Conservation (phyloP, 495 filamentous ascomycete species). For the Daldinia concentrica region DNA sequence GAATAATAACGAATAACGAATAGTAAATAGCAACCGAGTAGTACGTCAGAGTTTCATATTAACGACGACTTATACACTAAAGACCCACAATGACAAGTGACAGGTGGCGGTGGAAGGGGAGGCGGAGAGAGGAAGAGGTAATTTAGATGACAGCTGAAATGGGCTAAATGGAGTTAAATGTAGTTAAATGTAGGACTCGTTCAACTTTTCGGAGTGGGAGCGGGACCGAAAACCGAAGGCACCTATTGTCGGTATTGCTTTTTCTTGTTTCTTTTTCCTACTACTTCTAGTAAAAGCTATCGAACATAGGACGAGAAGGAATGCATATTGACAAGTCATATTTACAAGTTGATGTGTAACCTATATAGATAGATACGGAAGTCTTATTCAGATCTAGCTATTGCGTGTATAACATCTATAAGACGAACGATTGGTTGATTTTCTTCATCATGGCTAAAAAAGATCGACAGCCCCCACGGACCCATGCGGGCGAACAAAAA, state of each 20-base stretch:
- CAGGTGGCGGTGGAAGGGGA: not conserved
- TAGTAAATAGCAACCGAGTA: not conserved
- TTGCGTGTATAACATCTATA: slow-evolving; percentile 17
- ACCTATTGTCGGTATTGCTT: not conserved
- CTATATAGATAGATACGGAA: slow-evolving; percentile 33
- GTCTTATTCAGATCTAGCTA: slow-evolving; percentile 39
- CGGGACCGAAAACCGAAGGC: slow-evolving; percentile 1
- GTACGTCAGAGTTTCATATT: slow-evolving; percentile 28
- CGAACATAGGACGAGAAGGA: slow-evolving; percentile 34
- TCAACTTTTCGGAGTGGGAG: not conserved
- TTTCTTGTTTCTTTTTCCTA: too few relatives aligned
- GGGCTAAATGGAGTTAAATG: not conserved
- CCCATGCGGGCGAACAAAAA: not conserved
- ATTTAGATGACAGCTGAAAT: slow-evolving; percentile 4
- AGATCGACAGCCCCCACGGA: slow-evolving; percentile 42
- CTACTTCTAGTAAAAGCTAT: slow-evolving; percentile 36
- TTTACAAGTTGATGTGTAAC: slow-evolving; percentile 14
- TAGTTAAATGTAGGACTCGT: not conserved
- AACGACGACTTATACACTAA: slow-evolving; percentile 5
- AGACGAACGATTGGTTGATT: slow-evolving; percentile 30
- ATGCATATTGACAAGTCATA: slow-evolving; percentile 14
- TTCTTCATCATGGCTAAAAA: slow-evolving; percentile 33
- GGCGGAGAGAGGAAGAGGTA: not conserved
- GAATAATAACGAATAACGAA: not conserved
- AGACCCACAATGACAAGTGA: slow-evolving; percentile 7